These are phyloP conservation scores for Leptomonas seymouri DNA, from an alignment of 208 protist genomes.

Conservation along the genomic window DNA sequence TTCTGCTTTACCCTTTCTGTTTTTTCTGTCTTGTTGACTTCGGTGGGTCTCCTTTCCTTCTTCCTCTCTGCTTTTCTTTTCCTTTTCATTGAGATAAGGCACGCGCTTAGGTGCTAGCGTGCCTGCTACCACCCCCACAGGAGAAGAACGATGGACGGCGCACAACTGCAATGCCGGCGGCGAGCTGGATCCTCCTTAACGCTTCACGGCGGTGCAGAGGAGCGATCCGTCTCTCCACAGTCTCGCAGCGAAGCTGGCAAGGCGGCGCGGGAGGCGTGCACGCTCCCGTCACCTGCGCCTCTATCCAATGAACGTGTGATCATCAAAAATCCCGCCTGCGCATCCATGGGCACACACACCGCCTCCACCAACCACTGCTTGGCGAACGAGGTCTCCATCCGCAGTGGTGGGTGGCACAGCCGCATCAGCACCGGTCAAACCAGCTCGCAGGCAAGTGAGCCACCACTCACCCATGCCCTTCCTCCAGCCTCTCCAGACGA, in stretches of 20 bases:
- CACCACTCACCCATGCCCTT: constrained; percentile 19
- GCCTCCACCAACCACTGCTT: constrained; percentile 30
- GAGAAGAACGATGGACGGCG: neutral
- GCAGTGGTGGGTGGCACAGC: constrained; percentile 5
- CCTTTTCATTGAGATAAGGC: neutral
- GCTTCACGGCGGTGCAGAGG: neutral
- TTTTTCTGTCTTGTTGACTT: too few species aligned
- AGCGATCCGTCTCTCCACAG: neutral
- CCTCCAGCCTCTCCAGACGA: constrained; percentile 41
- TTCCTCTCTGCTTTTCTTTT: neutral
- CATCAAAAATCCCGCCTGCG: neutral
- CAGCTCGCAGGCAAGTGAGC: constrained; percentile 7
- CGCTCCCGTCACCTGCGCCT: neutral
- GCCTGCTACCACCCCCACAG: neutral
- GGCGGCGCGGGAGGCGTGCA: neutral
- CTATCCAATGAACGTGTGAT: neutral
- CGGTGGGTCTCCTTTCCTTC: too few species aligned
- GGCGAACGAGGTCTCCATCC: constrained; percentile 14
- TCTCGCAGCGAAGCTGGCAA: neutral
- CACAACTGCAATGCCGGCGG: neutral
- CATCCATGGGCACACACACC: constrained; percentile 18
- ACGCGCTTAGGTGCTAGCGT: too few species aligned
- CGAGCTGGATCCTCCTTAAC: neutral
- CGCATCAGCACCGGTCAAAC: constrained; percentile 9
- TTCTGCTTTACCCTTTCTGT: too few species aligned